Conservation (phyloP, 2,329 filamentous ascomycete genomes). For the Stagonosporopsis cucurbitacearum region DNA sequence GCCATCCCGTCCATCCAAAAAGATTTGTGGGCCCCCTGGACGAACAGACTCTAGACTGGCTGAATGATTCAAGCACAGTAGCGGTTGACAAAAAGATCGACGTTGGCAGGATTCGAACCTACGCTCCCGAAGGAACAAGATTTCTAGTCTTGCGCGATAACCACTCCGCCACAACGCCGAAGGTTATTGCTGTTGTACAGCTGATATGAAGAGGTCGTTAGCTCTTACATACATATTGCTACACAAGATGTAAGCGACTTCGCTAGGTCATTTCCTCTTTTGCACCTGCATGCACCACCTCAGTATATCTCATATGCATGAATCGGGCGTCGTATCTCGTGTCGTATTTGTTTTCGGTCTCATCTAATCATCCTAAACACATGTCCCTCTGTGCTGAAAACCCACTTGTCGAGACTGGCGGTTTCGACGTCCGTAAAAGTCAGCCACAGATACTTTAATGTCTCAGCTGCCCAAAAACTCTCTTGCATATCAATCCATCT, state of each 20-base stretch:
- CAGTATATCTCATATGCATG: not conserved
- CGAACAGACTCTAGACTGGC: not conserved
- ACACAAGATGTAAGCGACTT: not conserved
- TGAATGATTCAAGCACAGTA: too few species aligned
- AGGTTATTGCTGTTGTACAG: conserved; percentile 12
- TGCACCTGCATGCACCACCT: not conserved
- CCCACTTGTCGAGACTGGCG: conserved; percentile 51
- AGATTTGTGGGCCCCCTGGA: not conserved
- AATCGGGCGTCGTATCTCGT: not conserved
- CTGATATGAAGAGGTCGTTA: not conserved
- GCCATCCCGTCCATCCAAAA: not conserved
- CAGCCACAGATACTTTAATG: conserved; percentile 52
- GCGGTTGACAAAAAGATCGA: conserved; percentile 34
- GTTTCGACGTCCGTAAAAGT: conserved; percentile 47
- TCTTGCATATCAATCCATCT: conserved; percentile 49
- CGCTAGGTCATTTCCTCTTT: not conserved
- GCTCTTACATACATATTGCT: not conserved
- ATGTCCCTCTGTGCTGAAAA: conserved; percentile 55
- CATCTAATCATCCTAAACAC: conserved; percentile 49
- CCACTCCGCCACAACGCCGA: conserved; percentile 50
- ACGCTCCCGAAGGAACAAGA: conserved; percentile 53
- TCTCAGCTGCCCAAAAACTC: conserved; percentile 51
- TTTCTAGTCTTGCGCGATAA: conserved; percentile 54
- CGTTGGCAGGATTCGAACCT: conserved; percentile 50
- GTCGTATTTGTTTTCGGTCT: conserved; percentile 9